Evolutionary conservation across 2,329 filamentous ascomycete species (phyloP).

Genomic region (Colletotrichum falcatum): DNA sequence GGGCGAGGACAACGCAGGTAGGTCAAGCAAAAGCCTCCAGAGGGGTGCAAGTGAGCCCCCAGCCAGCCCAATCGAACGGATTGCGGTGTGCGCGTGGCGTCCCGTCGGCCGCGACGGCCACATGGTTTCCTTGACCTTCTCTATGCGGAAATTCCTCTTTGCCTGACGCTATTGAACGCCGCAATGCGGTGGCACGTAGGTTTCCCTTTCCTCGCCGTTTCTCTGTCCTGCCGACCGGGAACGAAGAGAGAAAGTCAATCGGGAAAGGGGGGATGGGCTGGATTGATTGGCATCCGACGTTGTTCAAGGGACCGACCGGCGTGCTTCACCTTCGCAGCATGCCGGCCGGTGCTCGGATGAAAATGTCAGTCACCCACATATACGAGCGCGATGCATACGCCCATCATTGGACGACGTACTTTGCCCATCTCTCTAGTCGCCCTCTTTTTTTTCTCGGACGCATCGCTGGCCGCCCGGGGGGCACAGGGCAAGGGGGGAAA

Average conservation of each 20-base stretch:
- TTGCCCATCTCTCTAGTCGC: background rate
- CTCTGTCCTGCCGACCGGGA: background rate
- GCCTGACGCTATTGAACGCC: slow-evolving; percentile 34
- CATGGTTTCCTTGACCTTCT: background rate
- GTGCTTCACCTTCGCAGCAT: background rate
- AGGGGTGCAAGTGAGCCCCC: too few relatives aligned
- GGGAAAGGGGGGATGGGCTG: too few relatives aligned
- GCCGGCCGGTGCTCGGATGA: slow-evolving; percentile 23
- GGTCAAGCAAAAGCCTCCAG: background rate
- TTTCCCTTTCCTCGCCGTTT: slow-evolving; percentile 15
- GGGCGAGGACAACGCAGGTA: background rate
- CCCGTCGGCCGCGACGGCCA: background rate
- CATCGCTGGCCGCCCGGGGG: background rate
- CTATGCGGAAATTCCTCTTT: background rate
- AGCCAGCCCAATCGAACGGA: background rate
- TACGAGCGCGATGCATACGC: slow-evolving; percentile 18
- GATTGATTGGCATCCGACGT: slow-evolving; percentile 25
- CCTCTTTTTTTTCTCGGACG: too few relatives aligned
- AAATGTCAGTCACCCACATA: slow-evolving; percentile 18
- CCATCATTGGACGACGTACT: background rate
- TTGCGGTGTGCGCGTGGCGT: background rate
- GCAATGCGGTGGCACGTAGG: slow-evolving; percentile 24
- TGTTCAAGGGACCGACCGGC: background rate
- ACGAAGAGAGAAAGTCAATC: background rate
- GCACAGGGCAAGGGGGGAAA: background rate